Evolutionary conservation across 2,329 filamentous ascomycete genomes (phyloP).

Genomic region (Pseudocercospora fuligena): DNA sequence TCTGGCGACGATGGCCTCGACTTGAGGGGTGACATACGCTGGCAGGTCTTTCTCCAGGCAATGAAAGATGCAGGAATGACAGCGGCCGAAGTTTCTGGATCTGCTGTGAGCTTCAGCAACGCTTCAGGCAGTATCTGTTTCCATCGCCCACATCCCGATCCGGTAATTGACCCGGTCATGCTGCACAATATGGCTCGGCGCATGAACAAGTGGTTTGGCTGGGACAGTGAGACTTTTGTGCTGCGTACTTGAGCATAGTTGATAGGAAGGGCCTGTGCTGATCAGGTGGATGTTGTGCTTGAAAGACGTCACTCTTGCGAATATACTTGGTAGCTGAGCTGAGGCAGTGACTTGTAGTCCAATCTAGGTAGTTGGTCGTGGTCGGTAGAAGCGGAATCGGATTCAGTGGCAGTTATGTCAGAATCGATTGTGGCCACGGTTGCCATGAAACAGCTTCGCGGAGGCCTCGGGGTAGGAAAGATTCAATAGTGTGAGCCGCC

Average conservation of each 20-base stretch:
- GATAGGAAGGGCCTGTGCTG: no score
- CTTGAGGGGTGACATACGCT: background rate
- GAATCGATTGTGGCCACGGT: no score
- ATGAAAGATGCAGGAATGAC: constrained; percentile 22
- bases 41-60: constrained; percentile 19
- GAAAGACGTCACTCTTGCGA: no score
- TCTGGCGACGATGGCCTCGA: background rate
- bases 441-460: no score
- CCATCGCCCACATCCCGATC: constrained; percentile 39
- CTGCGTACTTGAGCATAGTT: background rate
- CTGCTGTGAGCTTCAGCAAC: constrained; percentile 16
- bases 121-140: constrained; percentile 27
- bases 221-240: constrained; percentile 31
- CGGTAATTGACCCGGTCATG: constrained; percentile 36
- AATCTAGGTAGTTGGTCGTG: no score
- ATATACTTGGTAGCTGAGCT: no score
- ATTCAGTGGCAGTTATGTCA: no score
- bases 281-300: no score
- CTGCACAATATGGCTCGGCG: constrained; percentile 37
- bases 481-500: no score
- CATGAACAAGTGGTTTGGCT: constrained; percentile 40
- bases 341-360: no score
- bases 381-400: no score
- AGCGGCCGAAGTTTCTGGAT: constrained; percentile 17
- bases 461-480: no score